Evolutionary conservation across 78 protist genomes (phyloP), one percentile per base, ranked within the genome.

Genomic region (Salpingoeca rosetta): DNA sequence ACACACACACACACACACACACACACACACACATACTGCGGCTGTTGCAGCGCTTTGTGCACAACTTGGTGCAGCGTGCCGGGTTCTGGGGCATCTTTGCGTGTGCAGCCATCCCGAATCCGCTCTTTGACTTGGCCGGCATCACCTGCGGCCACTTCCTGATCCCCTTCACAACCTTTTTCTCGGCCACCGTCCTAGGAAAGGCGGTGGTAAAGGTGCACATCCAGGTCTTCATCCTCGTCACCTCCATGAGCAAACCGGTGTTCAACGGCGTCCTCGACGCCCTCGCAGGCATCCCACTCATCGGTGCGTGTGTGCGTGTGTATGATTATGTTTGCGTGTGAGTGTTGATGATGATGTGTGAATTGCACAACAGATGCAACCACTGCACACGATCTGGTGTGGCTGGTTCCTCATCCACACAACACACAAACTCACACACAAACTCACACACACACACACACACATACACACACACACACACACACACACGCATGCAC

Each of bases 161-260:
- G 44, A 80, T 91, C 65, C 94, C 94, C 17, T 91, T 91, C 72
- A 25, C 41, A 44, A 89, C 88, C 36, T 91, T 91, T 87, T 91
- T 91, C 35, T 79, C 72, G 26, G 93, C 93, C 81, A 84, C 88
- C 0, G 35, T 85, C 38, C 1, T 91, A 26, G 93, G 93, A 41
- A 91, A 91, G 81, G 93, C 89, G 0, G 56, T 91, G 44, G 1
- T 91, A 88, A 91, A 91, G 85, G 86, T 56, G 57, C n/a, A 45
- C 39, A 22, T 44, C 12, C 93, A 90, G 85, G 83, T 81, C 24
- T 11, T 26, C 36, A 35, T 73, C 12, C 40, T 73, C 37, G 77
- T 73, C 12, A 3, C 22, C 28, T 35, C 22, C 40, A 35, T 73
- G 40, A 28, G 38, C 36, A 35, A 73, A 73, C 77, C 77, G 38